Percentiles rank a stretch among this genome's conserved stretches.
phyloP scores from a whole-genome alignment of 345 rosid species.

The Tarenaya hassleriana region DNA sequence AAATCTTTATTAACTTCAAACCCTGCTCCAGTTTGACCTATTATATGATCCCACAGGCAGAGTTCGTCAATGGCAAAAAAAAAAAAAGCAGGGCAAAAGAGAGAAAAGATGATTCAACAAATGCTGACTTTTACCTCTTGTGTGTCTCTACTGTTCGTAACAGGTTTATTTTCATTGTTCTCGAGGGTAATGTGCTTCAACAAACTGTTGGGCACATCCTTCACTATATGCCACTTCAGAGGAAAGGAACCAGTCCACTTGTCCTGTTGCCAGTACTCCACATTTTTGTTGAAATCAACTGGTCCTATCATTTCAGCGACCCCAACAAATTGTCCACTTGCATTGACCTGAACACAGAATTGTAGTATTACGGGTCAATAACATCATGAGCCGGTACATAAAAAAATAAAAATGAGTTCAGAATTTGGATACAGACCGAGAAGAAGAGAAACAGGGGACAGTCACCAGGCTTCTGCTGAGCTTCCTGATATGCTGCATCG shows the following conservation, averaged over 20 bases:
- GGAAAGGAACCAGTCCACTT: constrained; percentile 98
- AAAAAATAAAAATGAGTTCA: not conserved
- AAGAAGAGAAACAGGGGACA: constrained; percentile 81
- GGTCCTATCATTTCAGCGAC: constrained; percentile 86
- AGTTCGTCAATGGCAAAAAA: constrained; percentile 11
- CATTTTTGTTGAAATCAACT: constrained; percentile 73
- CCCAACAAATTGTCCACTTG: constrained; percentile 96
- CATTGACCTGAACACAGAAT: constrained; percentile 53
- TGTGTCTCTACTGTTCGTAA: constrained; percentile 90
- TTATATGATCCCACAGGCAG: not conserved
- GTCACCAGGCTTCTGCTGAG: constrained; percentile 58
- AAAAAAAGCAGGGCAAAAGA: not conserved
- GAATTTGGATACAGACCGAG: constrained; percentile 51
- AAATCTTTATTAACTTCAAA: constrained; percentile 66
- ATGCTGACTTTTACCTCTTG: constrained; percentile 58
- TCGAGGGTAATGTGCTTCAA: constrained; percentile 87
- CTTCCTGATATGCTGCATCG: constrained; percentile 82
- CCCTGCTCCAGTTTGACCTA: constrained; percentile 75
- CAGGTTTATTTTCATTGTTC: constrained; percentile 95
- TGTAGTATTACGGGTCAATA: not conserved
- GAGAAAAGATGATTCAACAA: not conserved
- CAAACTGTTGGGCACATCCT: constrained; percentile 88
- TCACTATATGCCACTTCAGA: constrained; percentile 85
- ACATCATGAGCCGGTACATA: not conserved
- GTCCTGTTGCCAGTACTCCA: constrained; percentile 93